Base-by-base conservation (phyloP, 1,284 basidiomycete species). In the Ceratobasidium sp. region DNA sequence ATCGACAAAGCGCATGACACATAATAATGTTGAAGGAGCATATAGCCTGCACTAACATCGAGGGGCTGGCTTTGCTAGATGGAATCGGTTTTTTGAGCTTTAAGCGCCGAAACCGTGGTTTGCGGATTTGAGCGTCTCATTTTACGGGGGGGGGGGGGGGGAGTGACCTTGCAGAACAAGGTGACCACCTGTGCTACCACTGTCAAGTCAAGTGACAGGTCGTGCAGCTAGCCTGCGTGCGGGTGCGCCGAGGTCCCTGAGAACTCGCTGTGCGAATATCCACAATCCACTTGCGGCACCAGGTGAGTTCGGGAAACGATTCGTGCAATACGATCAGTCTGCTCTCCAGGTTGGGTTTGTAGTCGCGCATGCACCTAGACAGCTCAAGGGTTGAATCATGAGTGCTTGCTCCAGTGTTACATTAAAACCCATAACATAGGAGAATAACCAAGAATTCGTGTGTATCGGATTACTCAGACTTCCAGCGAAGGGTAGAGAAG, bases 161-260 rank as follows among this genome's bases (percentile, higher is more conserved):
- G n/a, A n/a, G n/a, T n/a, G n/a, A n/a, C n/a, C n/a, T n/a, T n/a
- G n/a, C n/a, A n/a, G n/a, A n/a, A n/a, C n/a, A n/a, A n/a, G n/a
- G n/a, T n/a, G n/a, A 58, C 66, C 39, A 61, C 34, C 37, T 61
- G 59, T 22, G 14, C 37, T 22, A 58, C 51, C 29, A 7, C 63
- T 19, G 39, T 39, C 66, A 69, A 69, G 48, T 29, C 53, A 16
- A 54, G 49, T 41, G 31, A 34, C 31, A 41, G 31, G 9, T 61
- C 68, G 19, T 75, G 74, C 58, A 43, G 51, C 48, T 71, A 58
- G 74, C 66, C 74, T 54, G 66, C 74, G 22, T 75, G 74, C 39
- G 65, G 74, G 34, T 71, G 74, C 74, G 51, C 66, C 5, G 69
- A 75, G 51, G 66, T 54, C 19, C 74, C 74, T 9, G 46, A 59